These are phyloP conservation scores for Sugiyamaella sp. DNA, from an alignment of 1,139 yeast genomes.

Conservation along the genomic window DNA sequence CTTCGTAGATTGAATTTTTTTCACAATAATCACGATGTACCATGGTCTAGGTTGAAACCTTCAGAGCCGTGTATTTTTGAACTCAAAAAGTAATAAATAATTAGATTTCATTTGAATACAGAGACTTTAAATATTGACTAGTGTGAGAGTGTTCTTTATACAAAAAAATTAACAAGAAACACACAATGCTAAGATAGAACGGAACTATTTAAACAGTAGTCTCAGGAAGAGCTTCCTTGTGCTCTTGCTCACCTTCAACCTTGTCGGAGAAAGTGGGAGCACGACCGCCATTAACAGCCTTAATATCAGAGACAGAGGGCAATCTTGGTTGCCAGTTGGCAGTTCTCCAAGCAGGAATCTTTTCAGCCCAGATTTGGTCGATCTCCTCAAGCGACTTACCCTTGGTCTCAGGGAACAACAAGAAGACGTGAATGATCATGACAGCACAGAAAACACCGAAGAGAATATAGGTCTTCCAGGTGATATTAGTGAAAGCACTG, in stretches of 20 bases:
- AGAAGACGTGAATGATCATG: constrained; percentile 59
- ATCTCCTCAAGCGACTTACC: constrained; percentile 66
- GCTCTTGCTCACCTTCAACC: constrained; percentile 11
- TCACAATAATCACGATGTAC: no score
- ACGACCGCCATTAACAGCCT: constrained; percentile 36
- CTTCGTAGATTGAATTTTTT: no score
- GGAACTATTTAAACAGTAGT: background rate
- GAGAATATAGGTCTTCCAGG: constrained; percentile 60
- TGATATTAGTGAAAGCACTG: constrained; percentile 59
- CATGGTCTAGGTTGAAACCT: no score
- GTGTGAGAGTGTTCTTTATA: background rate
- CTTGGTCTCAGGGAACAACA: constrained; percentile 67
- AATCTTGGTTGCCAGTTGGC: constrained; percentile 36
- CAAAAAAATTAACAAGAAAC: background rate
- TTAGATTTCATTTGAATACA: background rate
- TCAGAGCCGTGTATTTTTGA: no score
- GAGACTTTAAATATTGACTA: background rate
- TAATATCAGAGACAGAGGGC: constrained; percentile 37
- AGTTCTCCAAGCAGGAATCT: constrained; percentile 64
- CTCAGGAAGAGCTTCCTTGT: constrained; percentile 1
- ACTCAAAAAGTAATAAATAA: no score
- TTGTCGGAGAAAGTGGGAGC: constrained; percentile 34
- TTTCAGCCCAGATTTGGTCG: constrained; percentile 60
- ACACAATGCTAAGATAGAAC: background rate
- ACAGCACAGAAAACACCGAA: constrained; percentile 60